Evolutionary conservation across 352 stramenopile genomes (phyloP).

Genomic region (Pythium aristosporum): DNA sequence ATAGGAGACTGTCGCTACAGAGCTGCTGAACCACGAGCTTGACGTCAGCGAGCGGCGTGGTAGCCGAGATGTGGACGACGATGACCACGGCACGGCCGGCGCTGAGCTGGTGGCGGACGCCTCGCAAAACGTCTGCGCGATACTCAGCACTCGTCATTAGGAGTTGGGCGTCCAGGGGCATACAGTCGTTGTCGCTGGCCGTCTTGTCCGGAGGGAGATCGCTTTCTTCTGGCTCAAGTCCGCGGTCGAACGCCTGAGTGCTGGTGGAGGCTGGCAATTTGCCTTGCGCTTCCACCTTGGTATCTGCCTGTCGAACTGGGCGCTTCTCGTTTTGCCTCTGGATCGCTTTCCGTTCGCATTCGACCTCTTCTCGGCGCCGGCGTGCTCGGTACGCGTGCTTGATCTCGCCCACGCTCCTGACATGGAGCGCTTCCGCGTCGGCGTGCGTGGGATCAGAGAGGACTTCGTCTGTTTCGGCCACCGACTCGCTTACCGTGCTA

Average conservation of each 20-base stretch:
- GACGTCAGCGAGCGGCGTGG: constrained; percentile 11
- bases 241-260: not conserved
- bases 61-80: constrained; percentile 22
- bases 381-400: constrained; percentile 40
- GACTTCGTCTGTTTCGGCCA: not conserved
- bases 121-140: constrained; percentile 33
- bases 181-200: not conserved
- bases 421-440: not conserved
- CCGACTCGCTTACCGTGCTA: not conserved
- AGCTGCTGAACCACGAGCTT: constrained; percentile 53
- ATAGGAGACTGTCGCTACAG: constrained; percentile 46
- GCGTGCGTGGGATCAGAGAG: constrained; percentile 4
- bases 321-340: constrained; percentile 9
- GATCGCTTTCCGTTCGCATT: constrained; percentile 19
- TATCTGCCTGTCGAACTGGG: not conserved
- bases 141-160: constrained; percentile 19
- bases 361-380: constrained; percentile 34
- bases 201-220: not conserved
- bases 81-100: constrained; percentile 29
- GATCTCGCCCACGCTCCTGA: constrained; percentile 44
- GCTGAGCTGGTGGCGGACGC: constrained; percentile 38
- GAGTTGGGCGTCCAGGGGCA: constrained; percentile 7
- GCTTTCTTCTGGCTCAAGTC: not conserved
- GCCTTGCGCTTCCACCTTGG: not conserved
- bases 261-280: not conserved